phyloP scores from a whole-genome alignment of 129 eudicot genomes.

The Escallonia herrerae region DNA sequence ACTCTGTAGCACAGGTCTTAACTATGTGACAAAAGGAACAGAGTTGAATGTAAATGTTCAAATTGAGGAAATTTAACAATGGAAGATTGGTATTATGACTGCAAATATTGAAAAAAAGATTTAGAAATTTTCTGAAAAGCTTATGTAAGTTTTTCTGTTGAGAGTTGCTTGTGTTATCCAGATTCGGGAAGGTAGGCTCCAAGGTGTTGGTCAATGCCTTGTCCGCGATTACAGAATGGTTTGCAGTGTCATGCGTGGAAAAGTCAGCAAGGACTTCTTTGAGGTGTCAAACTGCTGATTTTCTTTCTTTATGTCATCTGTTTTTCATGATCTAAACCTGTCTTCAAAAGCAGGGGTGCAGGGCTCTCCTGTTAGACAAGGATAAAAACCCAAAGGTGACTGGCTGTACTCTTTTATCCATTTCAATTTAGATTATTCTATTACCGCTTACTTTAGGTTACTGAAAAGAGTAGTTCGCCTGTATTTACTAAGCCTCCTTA shows the following conservation, averaged over 20 bases:
- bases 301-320: background rate
- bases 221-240: constrained; percentile 87
- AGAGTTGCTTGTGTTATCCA: constrained; percentile 16
- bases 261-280: constrained; percentile 69
- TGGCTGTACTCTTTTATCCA: constrained; percentile 6
- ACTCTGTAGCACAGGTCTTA: no score
- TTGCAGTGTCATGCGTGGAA: constrained; percentile 65
- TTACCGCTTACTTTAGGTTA: background rate
- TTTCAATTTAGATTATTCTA: background rate
- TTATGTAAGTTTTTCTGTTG: background rate
- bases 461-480: background rate
- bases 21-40: no score
- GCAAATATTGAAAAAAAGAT: no score
- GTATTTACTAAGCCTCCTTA: background rate
- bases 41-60: no score
- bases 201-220: constrained; percentile 90
- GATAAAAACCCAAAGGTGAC: constrained; percentile 90
- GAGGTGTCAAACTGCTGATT: constrained; percentile 44
- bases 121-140: background rate
- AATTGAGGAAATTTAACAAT: no score
- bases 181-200: constrained; percentile 95
- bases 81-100: no score
- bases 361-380: constrained; percentile 84
- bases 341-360: constrained; percentile 68
- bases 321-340: background rate